Conservation (phyloP, 1,284 basidiomycete species). For the Apiotrichum laibachii region DNA sequence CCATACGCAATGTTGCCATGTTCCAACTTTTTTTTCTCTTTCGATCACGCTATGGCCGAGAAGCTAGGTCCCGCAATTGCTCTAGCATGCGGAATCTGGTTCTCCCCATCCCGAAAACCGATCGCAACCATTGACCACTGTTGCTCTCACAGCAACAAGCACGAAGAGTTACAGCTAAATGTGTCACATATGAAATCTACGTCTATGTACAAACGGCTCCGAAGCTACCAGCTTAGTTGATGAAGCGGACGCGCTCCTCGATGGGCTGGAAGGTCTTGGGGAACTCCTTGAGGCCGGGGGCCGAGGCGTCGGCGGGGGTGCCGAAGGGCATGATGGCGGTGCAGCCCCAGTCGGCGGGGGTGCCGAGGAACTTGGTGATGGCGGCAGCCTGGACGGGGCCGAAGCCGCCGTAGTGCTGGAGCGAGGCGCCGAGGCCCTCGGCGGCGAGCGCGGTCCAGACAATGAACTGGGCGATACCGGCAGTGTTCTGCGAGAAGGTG, state of each 20-base stretch:
- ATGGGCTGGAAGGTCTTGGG: constrained; percentile 35
- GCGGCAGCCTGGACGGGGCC: constrained; percentile 23
- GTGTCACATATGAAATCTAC: not conserved
- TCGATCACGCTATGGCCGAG: no score
- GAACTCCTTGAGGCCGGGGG: constrained; percentile 11
- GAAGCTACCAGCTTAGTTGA: not conserved
- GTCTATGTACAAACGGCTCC: not conserved
- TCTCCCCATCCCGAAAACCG: no score
- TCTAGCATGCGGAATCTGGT: no score
- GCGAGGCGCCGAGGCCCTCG: constrained; percentile 49
- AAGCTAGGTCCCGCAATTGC: no score
- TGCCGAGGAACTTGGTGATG: constrained; percentile 36
- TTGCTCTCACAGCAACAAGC: no score
- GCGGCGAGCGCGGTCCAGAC: constrained; percentile 48
- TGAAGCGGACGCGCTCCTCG: constrained; percentile 15
- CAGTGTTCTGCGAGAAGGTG: constrained; percentile 18
- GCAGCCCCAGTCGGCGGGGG: constrained; percentile 44
- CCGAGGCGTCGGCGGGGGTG: constrained; percentile 17
- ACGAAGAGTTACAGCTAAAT: no score
- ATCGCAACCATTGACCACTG: no score
- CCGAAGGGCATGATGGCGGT: constrained; percentile 52
- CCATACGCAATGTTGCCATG: no score
- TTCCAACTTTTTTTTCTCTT: no score
- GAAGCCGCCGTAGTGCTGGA: constrained; percentile 37
- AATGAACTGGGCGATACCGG: constrained; percentile 45